Conservation (phyloP, 306 rosid species). For the Rosa chinensis region DNA sequence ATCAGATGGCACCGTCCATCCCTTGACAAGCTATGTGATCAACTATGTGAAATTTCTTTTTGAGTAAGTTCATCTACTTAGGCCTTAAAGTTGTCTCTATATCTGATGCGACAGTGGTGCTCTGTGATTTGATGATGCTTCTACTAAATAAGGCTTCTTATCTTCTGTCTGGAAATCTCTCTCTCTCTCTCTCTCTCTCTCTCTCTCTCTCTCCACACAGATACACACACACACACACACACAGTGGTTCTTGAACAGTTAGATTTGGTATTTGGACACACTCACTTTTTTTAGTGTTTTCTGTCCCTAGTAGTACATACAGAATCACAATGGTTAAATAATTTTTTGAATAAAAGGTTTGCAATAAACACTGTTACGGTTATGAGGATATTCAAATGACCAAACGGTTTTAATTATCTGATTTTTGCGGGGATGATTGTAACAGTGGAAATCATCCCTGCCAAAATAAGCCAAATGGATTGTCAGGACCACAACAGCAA, state of each 20-base stretch:
- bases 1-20: constrained; percentile 96
- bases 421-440: not conserved
- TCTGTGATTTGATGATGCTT: not conserved
- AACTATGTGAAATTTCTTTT: constrained; percentile 94
- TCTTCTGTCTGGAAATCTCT: not conserved
- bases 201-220: too few relatives aligned
- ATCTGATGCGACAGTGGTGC: not conserved
- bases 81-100: constrained; percentile 8
- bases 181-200: too few relatives aligned
- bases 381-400: not conserved
- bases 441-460: not conserved
- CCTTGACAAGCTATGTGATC: constrained; percentile 94
- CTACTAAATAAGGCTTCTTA: not conserved
- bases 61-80: constrained; percentile 62
- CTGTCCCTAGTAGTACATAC: not conserved
- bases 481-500: not conserved
- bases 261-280: not conserved
- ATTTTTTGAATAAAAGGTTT: too few relatives aligned
- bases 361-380: too few relatives aligned
- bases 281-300: not conserved
- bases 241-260: not conserved
- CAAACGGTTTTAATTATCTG: not conserved
- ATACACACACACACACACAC: too few relatives aligned
- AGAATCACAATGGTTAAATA: not conserved
- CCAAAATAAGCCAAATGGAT: not conserved